phyloP scores from a whole-genome alignment of 345 rosid genomes.

The Chamaenerion angustifolium region DNA sequence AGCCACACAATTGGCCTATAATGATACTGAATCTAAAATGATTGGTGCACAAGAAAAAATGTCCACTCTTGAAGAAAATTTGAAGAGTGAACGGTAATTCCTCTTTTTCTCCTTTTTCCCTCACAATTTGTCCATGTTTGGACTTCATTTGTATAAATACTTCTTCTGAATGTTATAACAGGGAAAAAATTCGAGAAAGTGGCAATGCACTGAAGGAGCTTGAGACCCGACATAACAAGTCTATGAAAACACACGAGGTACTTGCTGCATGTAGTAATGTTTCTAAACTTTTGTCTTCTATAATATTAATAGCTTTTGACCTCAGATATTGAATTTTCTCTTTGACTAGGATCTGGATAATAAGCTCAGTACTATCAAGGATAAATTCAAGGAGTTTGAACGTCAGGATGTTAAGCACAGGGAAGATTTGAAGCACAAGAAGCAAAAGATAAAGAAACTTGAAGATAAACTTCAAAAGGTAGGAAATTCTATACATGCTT shows the following conservation, averaged over 20 bases:
- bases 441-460: constrained; percentile 88
- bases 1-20: constrained; percentile 67
- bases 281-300: not conserved
- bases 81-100: constrained; percentile 52
- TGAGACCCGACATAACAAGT: constrained; percentile 57
- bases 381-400: constrained; percentile 88
- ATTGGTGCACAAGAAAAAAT: constrained; percentile 37
- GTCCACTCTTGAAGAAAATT: constrained; percentile 49
- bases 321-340: constrained; percentile 3
- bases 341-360: constrained; percentile 61
- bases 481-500: constrained; percentile 7
- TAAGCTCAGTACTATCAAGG: constrained; percentile 56
- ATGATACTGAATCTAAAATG: constrained; percentile 50
- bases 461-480: constrained; percentile 87
- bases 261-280: constrained; percentile 11
- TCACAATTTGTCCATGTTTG: not conserved
- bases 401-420: constrained; percentile 86
- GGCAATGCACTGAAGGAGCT: constrained; percentile 54
- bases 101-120: not conserved
- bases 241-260: constrained; percentile 75
- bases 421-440: constrained; percentile 83
- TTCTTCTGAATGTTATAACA: constrained; percentile 14
- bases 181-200: constrained; percentile 68
- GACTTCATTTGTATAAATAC: not conserved
- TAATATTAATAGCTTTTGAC: not conserved